These are phyloP conservation scores for Oryza glumipatula DNA, from an alignment of 176 grass and related monocot genomes.

Conservation along the genomic window DNA sequence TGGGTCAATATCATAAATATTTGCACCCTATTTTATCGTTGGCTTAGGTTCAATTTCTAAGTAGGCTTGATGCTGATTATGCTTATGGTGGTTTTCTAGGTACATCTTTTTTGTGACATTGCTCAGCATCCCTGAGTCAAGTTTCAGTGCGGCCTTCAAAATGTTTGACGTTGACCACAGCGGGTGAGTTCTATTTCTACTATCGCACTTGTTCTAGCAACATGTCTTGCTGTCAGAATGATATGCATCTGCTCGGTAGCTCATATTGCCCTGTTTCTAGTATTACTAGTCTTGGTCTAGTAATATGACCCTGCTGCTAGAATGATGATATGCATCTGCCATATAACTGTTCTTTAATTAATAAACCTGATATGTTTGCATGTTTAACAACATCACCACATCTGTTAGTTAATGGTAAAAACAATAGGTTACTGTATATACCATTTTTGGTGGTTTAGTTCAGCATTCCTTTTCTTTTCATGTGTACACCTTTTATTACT, in stretches of 20 bases:
- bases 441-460: constrained; percentile 27
- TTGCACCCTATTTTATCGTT: background rate
- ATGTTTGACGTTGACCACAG: constrained; percentile 92
- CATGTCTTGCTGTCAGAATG: constrained; percentile 24
- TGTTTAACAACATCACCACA: constrained; percentile 9
- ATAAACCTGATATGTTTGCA: constrained; percentile 23
- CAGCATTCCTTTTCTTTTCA: constrained; percentile 9
- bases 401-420: constrained; percentile 6
- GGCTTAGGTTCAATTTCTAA: constrained; percentile 28
- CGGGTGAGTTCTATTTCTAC: constrained; percentile 68
- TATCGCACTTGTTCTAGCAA: constrained; percentile 12
- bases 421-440: background rate
- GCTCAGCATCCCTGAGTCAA: constrained; percentile 86
- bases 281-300: background rate
- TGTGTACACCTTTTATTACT: constrained; percentile 39
- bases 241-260: constrained; percentile 10
- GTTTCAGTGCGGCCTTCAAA: constrained; percentile 85
- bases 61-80: background rate
- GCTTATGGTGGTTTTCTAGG: constrained; percentile 45
- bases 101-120: constrained; percentile 97
- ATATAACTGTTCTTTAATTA: constrained; percentile 19
- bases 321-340: constrained; percentile 20
- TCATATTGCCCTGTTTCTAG: background rate
- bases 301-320: constrained; percentile 34
- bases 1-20: background rate